phyloP scores from a whole-genome alignment of 176 grass and related monocot genomes.

The Themeda triandra region DNA sequence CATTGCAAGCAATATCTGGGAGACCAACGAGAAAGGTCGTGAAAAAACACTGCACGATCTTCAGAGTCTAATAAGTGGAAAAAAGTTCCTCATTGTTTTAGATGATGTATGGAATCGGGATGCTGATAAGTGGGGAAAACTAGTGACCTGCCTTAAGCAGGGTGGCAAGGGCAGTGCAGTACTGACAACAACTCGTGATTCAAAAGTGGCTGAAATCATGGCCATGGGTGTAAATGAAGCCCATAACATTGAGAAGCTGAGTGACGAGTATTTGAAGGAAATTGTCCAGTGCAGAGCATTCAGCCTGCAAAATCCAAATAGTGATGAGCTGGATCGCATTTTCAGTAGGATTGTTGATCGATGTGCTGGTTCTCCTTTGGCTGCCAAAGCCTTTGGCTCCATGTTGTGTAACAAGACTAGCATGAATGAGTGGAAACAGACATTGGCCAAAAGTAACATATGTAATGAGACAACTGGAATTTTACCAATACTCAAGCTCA shows the following conservation, averaged over 20 bases:
- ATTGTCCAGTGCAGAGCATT: neutral
- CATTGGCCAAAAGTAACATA: neutral
- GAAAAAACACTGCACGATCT: neutral
- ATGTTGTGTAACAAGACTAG: neutral
- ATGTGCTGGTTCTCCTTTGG: no score
- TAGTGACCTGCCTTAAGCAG: neutral
- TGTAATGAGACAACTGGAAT: neutral
- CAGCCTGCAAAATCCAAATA: neutral
- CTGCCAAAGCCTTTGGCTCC: neutral
- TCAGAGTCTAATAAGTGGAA: neutral
- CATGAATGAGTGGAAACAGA: neutral
- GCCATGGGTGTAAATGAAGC: neutral
- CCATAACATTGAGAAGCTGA: neutral
- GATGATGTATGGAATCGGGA: neutral
- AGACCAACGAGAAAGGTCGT: neutral
- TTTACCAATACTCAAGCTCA: neutral
- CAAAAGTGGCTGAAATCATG: neutral
- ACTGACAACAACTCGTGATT: neutral
- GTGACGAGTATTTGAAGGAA: neutral
- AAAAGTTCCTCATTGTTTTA: neutral
- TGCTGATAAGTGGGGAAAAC: neutral
- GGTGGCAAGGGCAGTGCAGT: neutral
- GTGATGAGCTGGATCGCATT: neutral
- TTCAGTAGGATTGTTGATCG: neutral
- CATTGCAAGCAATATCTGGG: neutral